A percentile compares a stretch with the other conserved stretches of the same genome.
phyloP scores from a whole-genome alignment of 164 flowering plant species.

The Liriodendron chinense region DNA sequence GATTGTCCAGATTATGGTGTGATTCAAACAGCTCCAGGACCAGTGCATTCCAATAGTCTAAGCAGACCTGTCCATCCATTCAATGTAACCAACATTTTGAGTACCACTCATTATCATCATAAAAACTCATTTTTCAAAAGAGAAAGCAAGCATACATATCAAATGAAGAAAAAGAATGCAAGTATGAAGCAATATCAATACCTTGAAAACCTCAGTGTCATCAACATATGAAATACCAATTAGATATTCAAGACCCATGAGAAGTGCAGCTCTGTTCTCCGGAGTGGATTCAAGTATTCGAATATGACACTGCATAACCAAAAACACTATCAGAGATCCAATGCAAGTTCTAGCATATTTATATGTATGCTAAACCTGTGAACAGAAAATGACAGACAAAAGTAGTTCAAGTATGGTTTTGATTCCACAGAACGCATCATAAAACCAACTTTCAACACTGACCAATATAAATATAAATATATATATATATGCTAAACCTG shows the following conservation, averaged over 20 bases:
- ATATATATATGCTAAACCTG: neutral
- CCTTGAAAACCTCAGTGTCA: slow-evolving; percentile 98
- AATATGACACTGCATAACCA: slow-evolving; percentile 67
- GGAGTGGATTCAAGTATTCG: slow-evolving; percentile 69
- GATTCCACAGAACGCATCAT: too few species aligned
- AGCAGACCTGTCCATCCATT: slow-evolving; percentile 63
- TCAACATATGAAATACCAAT: slow-evolving; percentile 92
- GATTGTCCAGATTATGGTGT: slow-evolving; percentile 68
- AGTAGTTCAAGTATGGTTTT: too few species aligned
- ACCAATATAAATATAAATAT: too few species aligned
- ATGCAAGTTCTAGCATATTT: neutral
- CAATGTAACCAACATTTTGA: slow-evolving; percentile 1
- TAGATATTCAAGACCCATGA: slow-evolving; percentile 89
- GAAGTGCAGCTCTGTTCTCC: slow-evolving; percentile 64
- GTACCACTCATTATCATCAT: neutral
- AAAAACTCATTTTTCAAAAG: too few species aligned
- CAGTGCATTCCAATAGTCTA: slow-evolving; percentile 95
- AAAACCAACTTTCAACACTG: too few species aligned
- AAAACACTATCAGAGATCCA: neutral
- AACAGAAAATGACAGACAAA: neutral
- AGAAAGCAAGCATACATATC: slow-evolving; percentile 1
- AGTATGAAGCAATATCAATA: slow-evolving; percentile 12
- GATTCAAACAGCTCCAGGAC: slow-evolving; percentile 87
- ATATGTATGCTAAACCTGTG: neutral
- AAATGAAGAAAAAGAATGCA: neutral